Evolutionary conservation across 345 rosid genomes (phyloP), one percentile per base, ranked within the genome.

Genomic region (Psidium friedrichsthalianum): DNA sequence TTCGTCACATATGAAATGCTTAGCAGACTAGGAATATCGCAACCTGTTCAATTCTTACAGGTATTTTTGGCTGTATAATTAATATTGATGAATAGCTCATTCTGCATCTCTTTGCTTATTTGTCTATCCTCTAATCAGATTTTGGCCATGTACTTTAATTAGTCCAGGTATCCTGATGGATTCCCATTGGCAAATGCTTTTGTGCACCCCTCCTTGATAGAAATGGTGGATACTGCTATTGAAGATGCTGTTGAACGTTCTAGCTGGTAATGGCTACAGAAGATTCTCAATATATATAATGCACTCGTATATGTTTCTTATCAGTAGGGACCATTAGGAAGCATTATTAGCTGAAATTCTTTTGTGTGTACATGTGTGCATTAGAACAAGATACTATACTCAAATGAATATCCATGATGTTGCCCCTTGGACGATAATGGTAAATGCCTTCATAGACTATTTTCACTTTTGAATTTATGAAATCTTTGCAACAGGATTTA

Each of bases 141-240:
- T 91, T 89, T 85, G 91, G 90, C 87, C 86, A 27, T 88, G 61
- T 84, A 84, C 86, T 87, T 89, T 85, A 89, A 86, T 95, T 95
- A 97, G 99, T 95, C 98, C 90, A 95, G 99, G 86, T 97, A 93
- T 93, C 94, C 98, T 89, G 98, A 95, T 89, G 98, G 98, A 82
- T 92, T 87, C 83, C 94, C 97, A 55, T 88, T 95, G 86, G 89
- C 82, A 87, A 92, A 98, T 85, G 93, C 90, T 85, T 97, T 95
- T 90, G 93, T 92, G 86, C 98, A 95, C 86, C 94, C 94, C 25
- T 95, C 99, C 49, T 91, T 95, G 93, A 92, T 90, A 87, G 99
- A 95, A 91, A 97, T 97, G 95, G 88, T 97, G 90, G 95, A 95
- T 91, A 85, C 94, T 87, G 87, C 98, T 86, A 90, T 88, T 61